Base-by-base conservation (phyloP, 192 early-diverging fungal genomes). In the Coemansia sp. region DNA sequence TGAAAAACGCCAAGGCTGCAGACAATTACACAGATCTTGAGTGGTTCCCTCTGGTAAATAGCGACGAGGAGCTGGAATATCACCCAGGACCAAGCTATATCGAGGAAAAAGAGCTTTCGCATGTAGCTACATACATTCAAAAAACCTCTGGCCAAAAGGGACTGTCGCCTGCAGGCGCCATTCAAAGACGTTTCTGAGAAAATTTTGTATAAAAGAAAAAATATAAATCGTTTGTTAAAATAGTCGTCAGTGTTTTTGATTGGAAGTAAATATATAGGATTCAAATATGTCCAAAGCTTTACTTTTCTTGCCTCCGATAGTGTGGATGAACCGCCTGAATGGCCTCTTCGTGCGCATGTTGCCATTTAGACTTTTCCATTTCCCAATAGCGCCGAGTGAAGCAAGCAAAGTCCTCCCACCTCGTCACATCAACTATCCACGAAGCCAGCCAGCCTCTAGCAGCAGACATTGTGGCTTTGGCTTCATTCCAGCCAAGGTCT, bases 11-110 rank as follows among this genome's bases (percentile, higher is more conserved):
- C 33, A 79, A 79, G 40, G 71, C 61, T 7, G 64, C 76, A 0
- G 76, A 79, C 56, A 70, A 70, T 51, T 79, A 79, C 68, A 69
- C 71, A 14, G 76, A 79, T 36, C 60, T 79, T n/a, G 76, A 79
- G 48, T 79, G 76, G 76, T 79, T 79, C 67, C 76, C 76, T 20
- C 61, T 79, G 18, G 63, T 79, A n/a, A 61, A 38, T 20, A 51
- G 57, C 60, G 67, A 79, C 14, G 64, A 56, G 16, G 64, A 67
- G 57, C 66, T 79, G 51, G 64, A 69, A 50, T 59, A 65, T 10
- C 71, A 79, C 22, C 29, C 71, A 5, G 76, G 76, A 0, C 76
- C 76, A 6, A 73, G 66, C 50, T 79, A 79, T 42, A 62, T 67
- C 4, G 67, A 79, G n/a, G 77, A 79, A 25, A 72, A 66, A 34